Conservation (phyloP, 2,329 filamentous ascomycete genomes). For the Fusarium sp. region DNA sequence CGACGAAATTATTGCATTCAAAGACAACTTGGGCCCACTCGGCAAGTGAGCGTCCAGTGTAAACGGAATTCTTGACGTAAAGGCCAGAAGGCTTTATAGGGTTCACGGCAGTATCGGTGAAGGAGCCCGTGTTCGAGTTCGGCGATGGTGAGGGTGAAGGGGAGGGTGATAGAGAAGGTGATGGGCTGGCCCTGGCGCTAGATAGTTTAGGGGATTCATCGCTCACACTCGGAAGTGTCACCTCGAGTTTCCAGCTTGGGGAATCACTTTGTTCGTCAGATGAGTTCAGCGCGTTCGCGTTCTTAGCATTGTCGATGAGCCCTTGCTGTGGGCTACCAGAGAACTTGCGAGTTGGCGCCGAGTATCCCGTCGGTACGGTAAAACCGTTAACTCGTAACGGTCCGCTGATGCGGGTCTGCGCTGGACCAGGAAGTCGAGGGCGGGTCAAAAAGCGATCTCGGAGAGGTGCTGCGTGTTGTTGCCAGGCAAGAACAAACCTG, state of each 20-base stretch:
- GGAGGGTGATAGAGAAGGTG: slow-evolving; percentile 9
- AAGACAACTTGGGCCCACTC: slow-evolving; percentile 81
- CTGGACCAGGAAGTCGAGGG: slow-evolving; percentile 76
- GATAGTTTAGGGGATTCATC: slow-evolving; percentile 23
- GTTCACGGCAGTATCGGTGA: slow-evolving; percentile 49
- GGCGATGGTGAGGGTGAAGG: slow-evolving; percentile 29
- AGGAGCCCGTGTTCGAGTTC: slow-evolving; percentile 38
- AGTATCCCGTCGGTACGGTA: slow-evolving; percentile 51
- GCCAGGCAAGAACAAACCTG: slow-evolving; percentile 79
- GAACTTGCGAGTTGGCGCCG: slow-evolving; percentile 58
- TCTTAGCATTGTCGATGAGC: slow-evolving; percentile 62
- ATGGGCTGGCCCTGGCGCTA: slow-evolving; percentile 14
- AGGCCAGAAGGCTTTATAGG: slow-evolving; percentile 60
- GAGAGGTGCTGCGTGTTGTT: slow-evolving; percentile 63
- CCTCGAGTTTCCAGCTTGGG: slow-evolving; percentile 30
- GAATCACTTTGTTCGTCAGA: slow-evolving; percentile 41
- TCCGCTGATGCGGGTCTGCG: slow-evolving; percentile 70
- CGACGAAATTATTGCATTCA: slow-evolving; percentile 85
- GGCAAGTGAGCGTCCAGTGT: slow-evolving; percentile 78
- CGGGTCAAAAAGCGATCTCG: slow-evolving; percentile 73
- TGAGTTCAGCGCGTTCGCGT: slow-evolving; percentile 56
- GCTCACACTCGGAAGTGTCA: slow-evolving; percentile 35
- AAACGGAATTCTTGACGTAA: slow-evolving; percentile 62
- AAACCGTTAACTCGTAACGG: slow-evolving; percentile 54
- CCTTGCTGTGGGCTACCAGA: slow-evolving; percentile 60